These are phyloP conservation scores for Boletus reticulatus DNA, from an alignment of 768 basidiomycete species.

Conservation along the genomic window DNA sequence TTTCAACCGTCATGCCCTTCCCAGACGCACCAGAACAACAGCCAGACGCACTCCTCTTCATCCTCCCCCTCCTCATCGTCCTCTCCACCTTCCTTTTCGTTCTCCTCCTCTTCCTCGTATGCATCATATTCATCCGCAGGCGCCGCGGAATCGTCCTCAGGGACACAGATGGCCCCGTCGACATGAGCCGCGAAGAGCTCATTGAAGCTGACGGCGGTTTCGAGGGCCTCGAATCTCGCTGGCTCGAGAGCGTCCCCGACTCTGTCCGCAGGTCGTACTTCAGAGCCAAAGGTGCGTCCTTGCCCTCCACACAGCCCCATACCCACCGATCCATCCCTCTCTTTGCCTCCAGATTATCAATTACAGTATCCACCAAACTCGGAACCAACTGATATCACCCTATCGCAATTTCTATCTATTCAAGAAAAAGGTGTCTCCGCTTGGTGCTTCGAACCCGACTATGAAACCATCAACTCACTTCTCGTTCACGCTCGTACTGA, in stretches of 20 bases:
- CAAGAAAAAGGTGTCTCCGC: conserved; percentile 99
- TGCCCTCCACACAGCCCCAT: not conserved
- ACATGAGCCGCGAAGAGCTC: conserved; percentile 90
- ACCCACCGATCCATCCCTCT: conserved; percentile 1
- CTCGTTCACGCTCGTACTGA: conserved; percentile 96
- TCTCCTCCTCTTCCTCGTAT: conserved; percentile 86
- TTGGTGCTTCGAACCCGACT: conserved; percentile 99
- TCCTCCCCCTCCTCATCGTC: conserved; percentile 92
- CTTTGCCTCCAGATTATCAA: conserved; percentile 62
- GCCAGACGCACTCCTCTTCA: conserved; percentile 72
- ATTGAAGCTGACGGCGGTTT: conserved; percentile 92
- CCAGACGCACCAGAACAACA: conserved; percentile 20
- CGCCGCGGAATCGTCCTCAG: conserved; percentile 74
- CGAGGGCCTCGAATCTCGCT: conserved; percentile 86
- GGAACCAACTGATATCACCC: conserved; percentile 94
- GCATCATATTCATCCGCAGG: conserved; percentile 78
- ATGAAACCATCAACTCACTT: conserved; percentile 89
- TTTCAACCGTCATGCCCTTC: not conserved
- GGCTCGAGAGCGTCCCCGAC: conserved; percentile 85
- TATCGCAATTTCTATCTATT: conserved; percentile 97
- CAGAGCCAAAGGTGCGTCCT: conserved; percentile 77
- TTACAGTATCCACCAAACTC: conserved; percentile 92
- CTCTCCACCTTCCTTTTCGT: conserved; percentile 91
- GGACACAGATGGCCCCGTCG: conserved; percentile 90
- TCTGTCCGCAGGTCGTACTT: conserved; percentile 65